Evolutionary conservation across 1,284 basidiomycete species (phyloP), one percentile per base, ranked within the genome.

Genomic region (Dichomitus squalens): DNA sequence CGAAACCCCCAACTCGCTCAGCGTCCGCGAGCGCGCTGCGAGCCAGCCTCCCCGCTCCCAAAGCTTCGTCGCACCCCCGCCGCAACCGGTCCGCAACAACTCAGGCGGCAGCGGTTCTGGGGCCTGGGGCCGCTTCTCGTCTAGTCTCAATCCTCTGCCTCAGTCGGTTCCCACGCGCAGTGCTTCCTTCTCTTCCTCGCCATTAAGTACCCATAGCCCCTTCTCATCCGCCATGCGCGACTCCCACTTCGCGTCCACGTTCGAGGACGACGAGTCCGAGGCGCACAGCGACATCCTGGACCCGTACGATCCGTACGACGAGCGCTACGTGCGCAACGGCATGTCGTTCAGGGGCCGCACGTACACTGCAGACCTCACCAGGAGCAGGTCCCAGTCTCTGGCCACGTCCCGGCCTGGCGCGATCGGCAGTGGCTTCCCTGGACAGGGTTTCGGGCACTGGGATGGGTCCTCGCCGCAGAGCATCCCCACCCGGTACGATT

Each of bases 351-450:
- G 86, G 41, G 85, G 86, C 18, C 81, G 88, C 35, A 71, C 80
- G 12, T 83, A 81, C 66, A 77, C 78, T 4, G 71, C 78, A 52
- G 86, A 89, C 68, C 75, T 82, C 62, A 84, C 82, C 52, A 82
- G 89, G 55, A 90, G 87, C 71, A 79, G 90, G 31, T 90, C 87
- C 5, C 90, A 92, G 65, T 89, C 86, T 0, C 79, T 92, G 58
- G 90, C 88, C 0, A 80, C 77, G 2, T 64, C 81, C 4, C 78
- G 84, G n/a, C 81, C 84, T 9, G 78, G 76, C 1, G 75, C 81
- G 25, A 73, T 81, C 52, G 75, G 72, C 48, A 76, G 70, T 56
- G 69, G 68, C 50, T 81, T 77, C 70, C 77, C 74, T 14, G 73
- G 72, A 35, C 64, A 66, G 52, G 51, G 53, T 7, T 62, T 68